Evolutionary conservation across 768 basidiomycete species (phyloP), one percentile per base, ranked within the genome.

Genomic region (Psilocybe cyanescens): DNA sequence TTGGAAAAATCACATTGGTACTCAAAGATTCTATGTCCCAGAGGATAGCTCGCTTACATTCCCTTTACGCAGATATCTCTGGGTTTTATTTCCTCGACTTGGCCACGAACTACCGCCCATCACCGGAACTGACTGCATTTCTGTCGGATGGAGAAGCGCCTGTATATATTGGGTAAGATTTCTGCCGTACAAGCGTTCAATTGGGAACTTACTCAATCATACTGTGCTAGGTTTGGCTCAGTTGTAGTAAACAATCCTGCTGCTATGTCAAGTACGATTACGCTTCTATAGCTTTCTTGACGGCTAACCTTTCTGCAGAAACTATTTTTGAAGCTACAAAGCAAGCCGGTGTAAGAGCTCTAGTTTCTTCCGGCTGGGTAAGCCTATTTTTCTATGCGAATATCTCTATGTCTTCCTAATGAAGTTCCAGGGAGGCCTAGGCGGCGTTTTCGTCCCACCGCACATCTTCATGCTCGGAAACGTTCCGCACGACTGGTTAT

Each of bases 401-500:
- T 11, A 12, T 12, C n/a, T 11, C 49, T 14, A 24, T 24, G 16
- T 31, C 29, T n/a, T 37, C 12, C 19, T 19, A 11, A 16, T 28
- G 24, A 41, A 5, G 12, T 39, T 55, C 1, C 39, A 82, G 81
- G 86, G 86, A 17, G 84, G 83, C 3, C 73, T 89, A 1, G 86
- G 87, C 2, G 83, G 81, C 8, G 70, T 72, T 4, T 65, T 75
- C 44, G 77, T 86, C n/a, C 86, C 86, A 14, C 59, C 78, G 0
- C 77, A 84, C 57, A 74, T 88, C 17, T 86, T 86, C 73, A 85
- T 89, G 47, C 77, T 88, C n/a, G 86, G 81, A 67, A 86, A 85
- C 62, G 80, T 88, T 5, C 88, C 88, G 0, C 87, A 88, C 68
- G 88, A 89, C 68, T 89, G 88, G 88, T 76, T 89, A 4, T 89